Conservation (phyloP, 2,329 filamentous ascomycete genomes). For the Chaetomium globosum region DNA sequence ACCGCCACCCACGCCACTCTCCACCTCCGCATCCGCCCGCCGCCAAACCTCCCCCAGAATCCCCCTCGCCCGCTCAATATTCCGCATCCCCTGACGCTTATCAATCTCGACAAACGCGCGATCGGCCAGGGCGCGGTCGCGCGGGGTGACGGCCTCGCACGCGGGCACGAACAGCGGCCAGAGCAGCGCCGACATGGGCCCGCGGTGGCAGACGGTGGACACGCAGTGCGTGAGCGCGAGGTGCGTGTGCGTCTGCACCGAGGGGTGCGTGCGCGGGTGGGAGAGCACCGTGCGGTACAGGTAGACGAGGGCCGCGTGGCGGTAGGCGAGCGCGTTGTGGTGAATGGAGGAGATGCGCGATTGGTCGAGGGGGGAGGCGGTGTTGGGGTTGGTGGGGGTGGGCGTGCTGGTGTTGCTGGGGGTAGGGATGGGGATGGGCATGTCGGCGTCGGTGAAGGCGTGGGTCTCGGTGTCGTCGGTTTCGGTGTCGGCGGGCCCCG, state of each 20-base stretch:
- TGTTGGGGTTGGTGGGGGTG: neutral
- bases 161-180: constrained; percentile 67
- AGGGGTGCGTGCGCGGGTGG: constrained; percentile 49
- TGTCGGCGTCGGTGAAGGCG: neutral
- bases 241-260: constrained; percentile 58
- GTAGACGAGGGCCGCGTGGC: constrained; percentile 61
- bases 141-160: constrained; percentile 57
- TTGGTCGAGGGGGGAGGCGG: constrained; percentile 39
- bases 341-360: constrained; percentile 56
- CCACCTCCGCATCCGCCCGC: constrained; percentile 50
- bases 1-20: constrained; percentile 24
- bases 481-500: neutral
- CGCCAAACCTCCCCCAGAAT: constrained; percentile 65
- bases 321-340: constrained; percentile 63
- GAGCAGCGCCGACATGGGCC: constrained; percentile 65
- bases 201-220: constrained; percentile 56
- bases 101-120: constrained; percentile 57
- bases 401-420: neutral
- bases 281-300: constrained; percentile 59
- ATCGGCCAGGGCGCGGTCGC: constrained; percentile 56
- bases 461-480: neutral
- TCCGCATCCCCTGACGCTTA: constrained; percentile 64
- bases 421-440: neutral
- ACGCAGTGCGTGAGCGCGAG: constrained; percentile 57
- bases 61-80: constrained; percentile 63